Evolutionary conservation across 768 basidiomycete genomes (phyloP).

Genomic region (Russula earlei): DNA sequence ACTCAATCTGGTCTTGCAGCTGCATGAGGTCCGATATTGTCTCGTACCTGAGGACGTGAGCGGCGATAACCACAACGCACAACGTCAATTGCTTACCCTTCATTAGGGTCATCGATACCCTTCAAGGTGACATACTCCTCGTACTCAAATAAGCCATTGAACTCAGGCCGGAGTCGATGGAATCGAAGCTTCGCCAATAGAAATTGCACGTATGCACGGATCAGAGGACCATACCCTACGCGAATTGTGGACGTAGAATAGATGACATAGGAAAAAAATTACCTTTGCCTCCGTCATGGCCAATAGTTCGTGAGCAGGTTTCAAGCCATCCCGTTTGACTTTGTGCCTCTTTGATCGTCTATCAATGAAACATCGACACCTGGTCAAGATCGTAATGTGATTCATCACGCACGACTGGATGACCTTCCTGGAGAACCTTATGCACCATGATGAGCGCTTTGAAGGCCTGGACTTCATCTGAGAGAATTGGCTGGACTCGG

Average conservation of each 20-base stretch:
- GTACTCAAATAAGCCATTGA: constrained; percentile 98
- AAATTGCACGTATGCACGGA: constrained; percentile 93
- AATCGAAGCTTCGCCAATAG: constrained; percentile 92
- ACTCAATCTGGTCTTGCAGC: constrained; percentile 96
- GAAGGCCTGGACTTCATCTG: constrained; percentile 97
- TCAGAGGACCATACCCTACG: constrained; percentile 84
- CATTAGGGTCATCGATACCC: constrained; percentile 97
- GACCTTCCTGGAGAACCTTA: constrained; percentile 96
- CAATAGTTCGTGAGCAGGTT: constrained; percentile 87
- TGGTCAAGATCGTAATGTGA: constrained; percentile 1
- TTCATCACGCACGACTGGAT: constrained; percentile 65
- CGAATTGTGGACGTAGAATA: not conserved
- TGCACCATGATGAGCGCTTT: constrained; percentile 96
- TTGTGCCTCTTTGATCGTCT: constrained; percentile 97
- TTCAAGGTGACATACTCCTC: constrained; percentile 97
- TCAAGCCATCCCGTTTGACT: constrained; percentile 97
- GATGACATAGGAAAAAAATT: not conserved
- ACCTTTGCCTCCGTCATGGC: constrained; percentile 73
- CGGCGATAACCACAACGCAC: not conserved
- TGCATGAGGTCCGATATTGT: constrained; percentile 97
- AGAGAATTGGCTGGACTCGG: constrained; percentile 90
- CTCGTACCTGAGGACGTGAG: constrained; percentile 53
- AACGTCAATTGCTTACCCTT: constrained; percentile 57
- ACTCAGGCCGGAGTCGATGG: constrained; percentile 91
- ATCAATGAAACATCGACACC: constrained; percentile 12